A percentile compares a stretch with the other conserved stretches of the same genome.
Evolutionary conservation across 2,329 filamentous ascomycete genomes (phyloP).

Genomic region (Colletotrichum falcatum): DNA sequence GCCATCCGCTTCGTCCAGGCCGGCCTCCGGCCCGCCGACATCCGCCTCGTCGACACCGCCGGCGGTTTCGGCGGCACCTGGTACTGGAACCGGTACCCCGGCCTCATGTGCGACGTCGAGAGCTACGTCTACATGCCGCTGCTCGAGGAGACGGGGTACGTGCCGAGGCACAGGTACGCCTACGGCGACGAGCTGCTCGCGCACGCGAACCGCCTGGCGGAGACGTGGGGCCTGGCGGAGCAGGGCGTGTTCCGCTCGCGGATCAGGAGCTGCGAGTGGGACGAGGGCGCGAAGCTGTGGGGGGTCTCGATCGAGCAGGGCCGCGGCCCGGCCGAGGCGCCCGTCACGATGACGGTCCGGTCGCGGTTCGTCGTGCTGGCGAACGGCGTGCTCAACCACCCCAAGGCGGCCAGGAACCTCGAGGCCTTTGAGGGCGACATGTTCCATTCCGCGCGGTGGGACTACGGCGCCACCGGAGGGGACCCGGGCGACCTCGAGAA

Average conservation of each 20-base stretch:
- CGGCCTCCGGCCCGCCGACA: conserved; percentile 48
- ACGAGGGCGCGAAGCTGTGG: conserved; percentile 51
- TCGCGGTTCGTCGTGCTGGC: conserved; percentile 55
- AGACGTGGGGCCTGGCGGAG: conserved; percentile 55
- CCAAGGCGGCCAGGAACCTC: conserved; percentile 58
- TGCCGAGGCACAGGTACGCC: conserved; percentile 64
- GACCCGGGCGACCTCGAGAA: conserved; percentile 52
- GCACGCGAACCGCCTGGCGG: conserved; percentile 57
- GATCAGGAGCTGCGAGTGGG: conserved; percentile 58
- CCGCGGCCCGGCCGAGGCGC: conserved; percentile 45
- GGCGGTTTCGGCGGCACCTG: conserved; percentile 63
- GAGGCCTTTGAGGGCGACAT: conserved; percentile 56
- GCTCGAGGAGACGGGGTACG: conserved; percentile 70
- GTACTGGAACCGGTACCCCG: conserved; percentile 65
- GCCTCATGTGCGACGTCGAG: conserved; percentile 69
- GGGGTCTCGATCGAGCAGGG: conserved; percentile 43
- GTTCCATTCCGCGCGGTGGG: conserved; percentile 61
- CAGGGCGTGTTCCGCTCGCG: conserved; percentile 56
- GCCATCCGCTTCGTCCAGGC: conserved; percentile 46
- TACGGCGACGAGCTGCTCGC: conserved; percentile 57
- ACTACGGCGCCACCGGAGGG: conserved; percentile 58
- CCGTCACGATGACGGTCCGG: conserved; percentile 49
- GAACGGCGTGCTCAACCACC: conserved; percentile 54
- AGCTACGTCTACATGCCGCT: conserved; percentile 70
- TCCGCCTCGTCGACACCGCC: conserved; percentile 56